A percentile compares a stretch with the other conserved stretches of the same genome.
Evolutionary conservation across 1,139 yeast species (phyloP).

Genomic region (Lipomyces yarrowii): DNA sequence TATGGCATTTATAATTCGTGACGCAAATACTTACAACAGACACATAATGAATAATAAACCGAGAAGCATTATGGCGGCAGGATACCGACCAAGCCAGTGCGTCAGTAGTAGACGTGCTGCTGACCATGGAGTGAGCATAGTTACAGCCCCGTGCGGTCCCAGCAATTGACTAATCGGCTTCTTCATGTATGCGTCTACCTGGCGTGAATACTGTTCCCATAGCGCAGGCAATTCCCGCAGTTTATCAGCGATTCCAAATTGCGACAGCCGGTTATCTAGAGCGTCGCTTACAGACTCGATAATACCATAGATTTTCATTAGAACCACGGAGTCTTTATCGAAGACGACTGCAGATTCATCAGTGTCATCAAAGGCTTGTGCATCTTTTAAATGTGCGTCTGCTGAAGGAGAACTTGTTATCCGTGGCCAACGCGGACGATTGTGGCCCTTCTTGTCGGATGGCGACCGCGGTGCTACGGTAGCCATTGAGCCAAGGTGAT

Average conservation of each 20-base stretch:
- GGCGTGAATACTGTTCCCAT: not conserved
- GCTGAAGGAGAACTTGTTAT: constrained; percentile 1
- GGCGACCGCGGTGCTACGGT: not conserved
- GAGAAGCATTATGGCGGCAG: constrained; percentile 16
- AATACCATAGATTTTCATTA: not conserved
- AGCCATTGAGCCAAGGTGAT: not conserved
- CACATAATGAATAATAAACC: constrained; percentile 17
- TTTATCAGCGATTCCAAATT: not conserved
- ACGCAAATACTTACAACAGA: constrained; percentile 4
- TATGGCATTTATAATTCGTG: not conserved
- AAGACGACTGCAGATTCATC: not conserved
- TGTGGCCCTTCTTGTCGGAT: not conserved
- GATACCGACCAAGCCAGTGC: not conserved
- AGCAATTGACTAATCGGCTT: not conserved
- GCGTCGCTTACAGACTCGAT: not conserved
- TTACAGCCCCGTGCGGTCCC: not conserved
- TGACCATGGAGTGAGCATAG: not conserved
- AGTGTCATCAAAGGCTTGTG: not conserved
- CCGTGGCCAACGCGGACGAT: not conserved
- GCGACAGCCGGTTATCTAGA: not conserved
- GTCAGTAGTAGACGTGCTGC: not conserved
- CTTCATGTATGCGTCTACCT: not conserved
- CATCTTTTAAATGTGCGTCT: not conserved
- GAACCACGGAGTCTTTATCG: constrained; percentile 2
- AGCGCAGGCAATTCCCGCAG: not conserved